A percentile compares a stretch with the other conserved stretches of the same genome.
Conservation (phyloP, 202 grass and related monocot genomes). For the Zizania palustris region DNA sequence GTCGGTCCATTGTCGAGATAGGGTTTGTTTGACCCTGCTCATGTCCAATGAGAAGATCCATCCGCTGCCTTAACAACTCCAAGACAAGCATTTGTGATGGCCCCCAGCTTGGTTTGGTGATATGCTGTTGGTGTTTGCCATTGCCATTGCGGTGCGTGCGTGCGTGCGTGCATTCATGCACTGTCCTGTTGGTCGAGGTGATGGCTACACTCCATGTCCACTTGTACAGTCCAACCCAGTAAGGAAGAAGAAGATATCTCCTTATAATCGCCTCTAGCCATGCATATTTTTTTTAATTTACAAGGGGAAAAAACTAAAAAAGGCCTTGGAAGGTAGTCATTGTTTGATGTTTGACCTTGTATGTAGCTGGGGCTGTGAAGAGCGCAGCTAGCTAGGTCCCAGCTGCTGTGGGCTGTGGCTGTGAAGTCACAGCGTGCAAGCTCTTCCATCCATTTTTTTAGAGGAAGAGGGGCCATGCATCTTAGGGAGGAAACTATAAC, state of each 20-base stretch:
- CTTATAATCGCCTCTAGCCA: no score
- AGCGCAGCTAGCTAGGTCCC: no score
- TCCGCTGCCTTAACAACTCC: neutral
- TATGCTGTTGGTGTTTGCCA: neutral
- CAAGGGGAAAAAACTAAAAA: neutral
- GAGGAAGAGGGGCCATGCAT: no score
- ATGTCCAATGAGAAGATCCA: neutral
- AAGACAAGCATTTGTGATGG: neutral
- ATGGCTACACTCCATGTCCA: neutral
- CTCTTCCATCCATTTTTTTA: no score
- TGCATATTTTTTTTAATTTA: neutral
- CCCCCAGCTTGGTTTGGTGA: neutral
- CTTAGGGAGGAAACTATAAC: no score
- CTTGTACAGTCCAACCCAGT: neutral
- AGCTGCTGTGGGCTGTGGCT: neutral
- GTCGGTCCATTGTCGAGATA: neutral
- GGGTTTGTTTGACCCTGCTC: neutral
- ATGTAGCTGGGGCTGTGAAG: neutral
- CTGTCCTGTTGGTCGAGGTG: neutral
- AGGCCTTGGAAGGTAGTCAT: no score
- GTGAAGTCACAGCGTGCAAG: no score
- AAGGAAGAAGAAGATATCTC: neutral
- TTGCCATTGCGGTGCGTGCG: no score
- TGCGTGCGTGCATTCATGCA: neutral
- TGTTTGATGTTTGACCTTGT: neutral